Evolutionary conservation across 2,329 filamentous ascomycete genomes (phyloP), one percentile per base, ranked within the genome.

Genomic region (Magnaporthiopsis incrustans): DNA sequence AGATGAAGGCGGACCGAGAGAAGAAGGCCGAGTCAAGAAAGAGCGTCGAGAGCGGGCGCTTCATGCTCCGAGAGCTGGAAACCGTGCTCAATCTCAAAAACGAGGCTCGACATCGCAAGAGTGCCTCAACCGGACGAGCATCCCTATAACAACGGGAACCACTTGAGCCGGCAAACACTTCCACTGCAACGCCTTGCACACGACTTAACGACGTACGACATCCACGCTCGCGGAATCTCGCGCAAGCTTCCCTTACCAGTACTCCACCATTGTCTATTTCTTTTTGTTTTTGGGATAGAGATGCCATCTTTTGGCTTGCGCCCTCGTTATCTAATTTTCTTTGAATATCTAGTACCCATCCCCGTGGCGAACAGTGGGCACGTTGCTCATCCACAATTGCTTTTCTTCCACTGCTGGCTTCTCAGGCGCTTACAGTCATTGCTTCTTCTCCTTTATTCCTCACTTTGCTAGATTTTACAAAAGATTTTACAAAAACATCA

Each of bases 21-120:
- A 85, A 85, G 67, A 90, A 91, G 72, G 89, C 89, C 26, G 81
- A 86, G 57, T 79, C 87, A 57, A 85, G 87, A 64, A 90, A 93
- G 69, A 89, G 89, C 71, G 80, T 86, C 59, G 92, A 97, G 67
- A 89, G 91, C 14, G 96, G 87, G 67, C 90, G 88, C 58, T 91
- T 89, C 69, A 97, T 99, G 91, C 83, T 99, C 67, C 88, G 89
- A 67, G 95, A 99, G 77, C 81, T 99, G 65, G 92, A 97, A 78
- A 94, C 91, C 68, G 86, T 99, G 66, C 96, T 98, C 73, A 85
- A 81, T 72, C 76, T 81, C 44, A 62, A 67, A 50, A 66, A 59
- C 75, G 78, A 58, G 25, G 22, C 10, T 27, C 53, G 33, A 18
- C 53, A 63, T n/a, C 15, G 53, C 32, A 63, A 63, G 8, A 35